These are phyloP conservation scores for Abortiporus biennis DNA, from an alignment of 1,284 basidiomycete genomes.

Conservation along the genomic window DNA sequence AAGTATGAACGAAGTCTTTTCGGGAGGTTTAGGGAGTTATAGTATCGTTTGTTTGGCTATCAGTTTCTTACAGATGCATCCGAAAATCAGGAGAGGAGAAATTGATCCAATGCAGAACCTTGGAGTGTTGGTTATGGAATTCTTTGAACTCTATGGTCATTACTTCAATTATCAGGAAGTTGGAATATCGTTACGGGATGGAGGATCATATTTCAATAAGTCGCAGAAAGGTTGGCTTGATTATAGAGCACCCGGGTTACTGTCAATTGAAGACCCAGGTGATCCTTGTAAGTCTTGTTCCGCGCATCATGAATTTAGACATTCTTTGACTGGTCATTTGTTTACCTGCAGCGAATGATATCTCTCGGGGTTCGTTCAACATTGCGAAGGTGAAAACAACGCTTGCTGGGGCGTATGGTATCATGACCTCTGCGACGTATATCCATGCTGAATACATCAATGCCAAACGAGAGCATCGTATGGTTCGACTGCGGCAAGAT, in stretches of 20 bases:
- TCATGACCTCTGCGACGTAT: constrained; percentile 71
- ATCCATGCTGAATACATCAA: constrained; percentile 50
- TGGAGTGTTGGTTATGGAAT: constrained; percentile 90
- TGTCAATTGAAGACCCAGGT: constrained; percentile 95
- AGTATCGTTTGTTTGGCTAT: constrained; percentile 91
- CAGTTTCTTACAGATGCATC: constrained; percentile 95
- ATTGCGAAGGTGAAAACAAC: constrained; percentile 81
- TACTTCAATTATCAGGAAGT: constrained; percentile 89
- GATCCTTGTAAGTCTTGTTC: constrained; percentile 64
- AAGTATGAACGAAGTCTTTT: constrained; percentile 96
- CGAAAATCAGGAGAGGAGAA: constrained; percentile 85
- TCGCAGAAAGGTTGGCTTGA: constrained; percentile 74
- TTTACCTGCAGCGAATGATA: constrained; percentile 74
- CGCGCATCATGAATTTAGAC: neutral
- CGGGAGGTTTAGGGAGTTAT: constrained; percentile 92
- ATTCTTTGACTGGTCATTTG: constrained; percentile 3
- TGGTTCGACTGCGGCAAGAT: constrained; percentile 35
- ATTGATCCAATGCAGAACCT: constrained; percentile 86
- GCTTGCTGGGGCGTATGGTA: constrained; percentile 82
- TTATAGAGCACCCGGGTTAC: constrained; percentile 49
- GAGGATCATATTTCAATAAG: constrained; percentile 85
- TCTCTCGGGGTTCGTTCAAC: constrained; percentile 83
- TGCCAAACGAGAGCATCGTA: constrained; percentile 42
- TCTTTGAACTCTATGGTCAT: constrained; percentile 93
- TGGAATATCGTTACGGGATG: constrained; percentile 85